Percentiles rank a stretch among this genome's conserved stretches.
Conservation (phyloP, 2,329 filamentous ascomycete species). For the Esteya vermicola region DNA sequence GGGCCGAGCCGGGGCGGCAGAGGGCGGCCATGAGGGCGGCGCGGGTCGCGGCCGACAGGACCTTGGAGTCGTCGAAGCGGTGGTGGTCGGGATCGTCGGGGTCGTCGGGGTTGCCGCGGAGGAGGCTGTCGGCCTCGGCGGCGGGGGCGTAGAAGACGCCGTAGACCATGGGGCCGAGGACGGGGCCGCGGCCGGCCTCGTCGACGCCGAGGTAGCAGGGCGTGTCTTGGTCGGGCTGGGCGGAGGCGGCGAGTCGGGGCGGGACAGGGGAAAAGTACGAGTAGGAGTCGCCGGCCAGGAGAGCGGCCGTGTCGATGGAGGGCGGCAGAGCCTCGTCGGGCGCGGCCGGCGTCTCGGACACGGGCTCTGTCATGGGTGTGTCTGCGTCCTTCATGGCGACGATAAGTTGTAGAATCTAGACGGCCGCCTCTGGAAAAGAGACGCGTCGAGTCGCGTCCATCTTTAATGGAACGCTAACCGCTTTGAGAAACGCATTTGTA, state of each 20-base stretch:
- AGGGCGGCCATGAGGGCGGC: constrained; percentile 54
- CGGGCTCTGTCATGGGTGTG: constrained; percentile 21
- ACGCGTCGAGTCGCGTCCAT: too few relatives aligned
- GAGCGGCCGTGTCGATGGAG: constrained; percentile 42
- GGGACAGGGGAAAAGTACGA: constrained; percentile 59
- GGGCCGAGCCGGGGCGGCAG: constrained; percentile 43
- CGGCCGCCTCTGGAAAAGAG: too few relatives aligned
- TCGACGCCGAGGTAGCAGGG: constrained; percentile 78
- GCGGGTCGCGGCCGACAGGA: constrained; percentile 67
- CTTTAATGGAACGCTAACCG: too few relatives aligned
- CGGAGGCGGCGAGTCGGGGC: constrained; percentile 27
- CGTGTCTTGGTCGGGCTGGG: constrained; percentile 15
- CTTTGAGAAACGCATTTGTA: too few relatives aligned
- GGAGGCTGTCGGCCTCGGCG: constrained; percentile 53
- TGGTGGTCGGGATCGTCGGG: constrained; percentile 35
- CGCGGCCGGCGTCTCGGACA: constrained; percentile 15
- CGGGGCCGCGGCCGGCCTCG: constrained; percentile 84
- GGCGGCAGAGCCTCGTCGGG: constrained; percentile 48
- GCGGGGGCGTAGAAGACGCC: constrained; percentile 63
- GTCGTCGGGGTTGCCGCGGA: constrained; percentile 33
- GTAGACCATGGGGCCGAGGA: constrained; percentile 73
- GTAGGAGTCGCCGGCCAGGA: constrained; percentile 55
- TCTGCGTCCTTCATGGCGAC: constrained; percentile 17
- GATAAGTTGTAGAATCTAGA: too few relatives aligned
- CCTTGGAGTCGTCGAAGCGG: constrained; percentile 92